These are phyloP conservation scores for Arachis stenosperma DNA, from an alignment of 306 rosid genomes.

Conservation along the genomic window DNA sequence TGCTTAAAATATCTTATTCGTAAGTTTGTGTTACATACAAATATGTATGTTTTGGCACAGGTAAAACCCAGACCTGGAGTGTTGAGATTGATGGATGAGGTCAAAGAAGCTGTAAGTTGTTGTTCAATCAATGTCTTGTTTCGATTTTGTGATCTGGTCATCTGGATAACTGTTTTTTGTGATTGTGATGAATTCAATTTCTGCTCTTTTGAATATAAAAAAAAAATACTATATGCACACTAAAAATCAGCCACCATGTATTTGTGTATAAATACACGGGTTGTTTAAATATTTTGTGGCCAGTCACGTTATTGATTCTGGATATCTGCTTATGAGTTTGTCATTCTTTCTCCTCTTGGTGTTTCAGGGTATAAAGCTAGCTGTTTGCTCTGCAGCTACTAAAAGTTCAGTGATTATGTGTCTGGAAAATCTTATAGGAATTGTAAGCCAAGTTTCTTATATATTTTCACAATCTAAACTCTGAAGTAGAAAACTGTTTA, in stretches of 20 bases:
- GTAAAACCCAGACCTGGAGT: slow-evolving; percentile 97
- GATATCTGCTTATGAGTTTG: slow-evolving; percentile 11
- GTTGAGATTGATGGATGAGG: slow-evolving; percentile 90
- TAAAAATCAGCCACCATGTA: no score
- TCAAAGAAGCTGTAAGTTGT: slow-evolving; percentile 83
- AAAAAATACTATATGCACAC: no score
- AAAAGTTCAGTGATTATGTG: slow-evolving; percentile 91
- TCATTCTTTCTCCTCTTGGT: slow-evolving; percentile 16
- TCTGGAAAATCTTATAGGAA: slow-evolving; percentile 87
- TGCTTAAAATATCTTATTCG: slow-evolving; percentile 19
- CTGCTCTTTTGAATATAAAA: background rate
- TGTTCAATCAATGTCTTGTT: slow-evolving; percentile 18
- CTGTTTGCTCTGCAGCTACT: slow-evolving; percentile 98
- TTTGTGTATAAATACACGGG: no score
- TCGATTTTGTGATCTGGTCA: slow-evolving; percentile 26
- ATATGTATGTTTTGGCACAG: slow-evolving; percentile 46
- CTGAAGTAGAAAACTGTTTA: background rate
- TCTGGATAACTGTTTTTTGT: slow-evolving; percentile 31
- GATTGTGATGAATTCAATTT: slow-evolving; percentile 14
- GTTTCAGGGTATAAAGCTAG: slow-evolving; percentile 78
- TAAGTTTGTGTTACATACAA: slow-evolving; percentile 19
- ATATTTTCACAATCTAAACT: background rate
- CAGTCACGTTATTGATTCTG: slow-evolving; percentile 20
- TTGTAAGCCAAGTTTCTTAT: slow-evolving; percentile 52
- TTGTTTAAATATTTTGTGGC: background rate